Base-by-base conservation (phyloP, 2,329 filamentous ascomycete species). In the Fusarium citri region DNA sequence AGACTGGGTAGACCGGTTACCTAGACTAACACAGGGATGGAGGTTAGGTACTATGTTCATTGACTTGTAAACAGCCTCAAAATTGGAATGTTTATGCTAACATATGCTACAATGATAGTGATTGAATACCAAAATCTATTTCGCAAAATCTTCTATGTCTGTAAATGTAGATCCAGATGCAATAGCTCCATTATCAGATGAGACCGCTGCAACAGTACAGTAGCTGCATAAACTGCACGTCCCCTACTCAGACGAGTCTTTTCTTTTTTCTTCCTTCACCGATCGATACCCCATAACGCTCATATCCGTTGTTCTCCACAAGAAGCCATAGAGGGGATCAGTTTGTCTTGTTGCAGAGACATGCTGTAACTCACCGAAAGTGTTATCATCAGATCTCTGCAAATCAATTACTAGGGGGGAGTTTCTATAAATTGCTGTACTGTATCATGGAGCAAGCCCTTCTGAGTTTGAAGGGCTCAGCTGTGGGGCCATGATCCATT, bases 371-470 rank as follows among this genome's bases (percentile, higher is more conserved):
- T 63, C 48, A 34, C 46, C n/a, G 55, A 55, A 46, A 41, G 60
- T 67, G 40, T 51, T 12, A 40, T 25, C 28, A 15, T 42, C 25
- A 37, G 10, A 41, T 41, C 18, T 55, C 48, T 58, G 25, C 22
- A 56, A 49, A 55, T 56, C 23, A 50, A 50, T 11, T 25, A 42
- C 34, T 37, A 37, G 34, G 18, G 34, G 30, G 37, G 46, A 46
- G 41, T 42, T 46, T 70, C 42, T 53, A 53, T 64, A 60, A 63
- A 43, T 64, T 58, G 30, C 40, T 61, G 56, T 48, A 56, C n/a
- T 37, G 34, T 34, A 34, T 34, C 31, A 34, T 34, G 31, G 16
- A 34, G 31, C 31, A 34, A 34, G 31, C 9, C 31, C 16, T 37
- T 37, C 10, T 4, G 18, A n/a, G 34, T 37, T n/a, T 37, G 34